Base-by-base conservation (phyloP, 495 filamentous ascomycete genomes). In the Penicillium salamii region DNA sequence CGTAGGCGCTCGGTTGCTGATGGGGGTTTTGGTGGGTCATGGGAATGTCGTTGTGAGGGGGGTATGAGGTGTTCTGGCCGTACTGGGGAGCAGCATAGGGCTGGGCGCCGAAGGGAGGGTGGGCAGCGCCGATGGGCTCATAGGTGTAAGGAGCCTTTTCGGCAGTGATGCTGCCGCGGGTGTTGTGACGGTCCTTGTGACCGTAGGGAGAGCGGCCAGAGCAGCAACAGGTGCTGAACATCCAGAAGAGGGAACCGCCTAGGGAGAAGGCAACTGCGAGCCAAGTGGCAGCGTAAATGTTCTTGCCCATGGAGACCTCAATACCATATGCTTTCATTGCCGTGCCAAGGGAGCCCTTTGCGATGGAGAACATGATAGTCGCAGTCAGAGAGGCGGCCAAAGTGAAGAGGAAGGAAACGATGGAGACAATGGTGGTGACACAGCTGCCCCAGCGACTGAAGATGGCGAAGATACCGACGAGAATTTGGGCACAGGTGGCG, bases 181-280 rank as follows among this genome's bases (percentile, higher is more conserved):
- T 52, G 54, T 41, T 52, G 42, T 42, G 32, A 17, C 57, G 51
- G 32, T 68, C 55, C 31, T 59, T 58, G 66, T 73, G 67, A 58
- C 67, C 65, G 59, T 75, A 74, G 2, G 72, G 74, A 3, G 74
- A 75, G 53, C 71, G 69, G n/a, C 82, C 82, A 48, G 75, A 78
- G 77, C 92, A 96, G 83, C 91, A 97, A 86, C 92, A 97, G 47
- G 83, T 77, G 68, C 83, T 89, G 68, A 95, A 82, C 55, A 88
- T 73, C 92, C 92, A 97, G 85, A 96, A 96, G 57, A 95, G 56
- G 49, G 78, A 78, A 12, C 83, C 83, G 39, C 62, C 88, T 18
- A 90, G 56, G 37, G 86, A 82, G 66, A 95, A 93, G 26, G 77
- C 86, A 9, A 84, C 86, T 40, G 84, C 85, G 40, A 96, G 67